Conservation (phyloP, 805 yeast genomes). For the Zygoascus bituminiphila region DNA sequence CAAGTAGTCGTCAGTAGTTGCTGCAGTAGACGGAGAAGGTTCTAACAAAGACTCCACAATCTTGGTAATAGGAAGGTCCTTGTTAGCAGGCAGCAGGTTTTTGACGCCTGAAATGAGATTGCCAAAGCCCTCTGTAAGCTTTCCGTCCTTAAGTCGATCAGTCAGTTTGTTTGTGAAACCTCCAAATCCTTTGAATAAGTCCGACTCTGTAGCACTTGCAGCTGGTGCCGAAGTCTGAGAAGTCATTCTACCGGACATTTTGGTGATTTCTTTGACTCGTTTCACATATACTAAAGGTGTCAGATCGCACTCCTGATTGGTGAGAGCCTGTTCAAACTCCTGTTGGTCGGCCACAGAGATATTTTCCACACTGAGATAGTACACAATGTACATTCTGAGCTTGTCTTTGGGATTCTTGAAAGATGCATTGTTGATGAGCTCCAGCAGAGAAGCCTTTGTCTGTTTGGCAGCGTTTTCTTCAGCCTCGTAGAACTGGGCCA, state of each 20-base stretch:
- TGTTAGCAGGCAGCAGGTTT: slow-evolving; percentile 78
- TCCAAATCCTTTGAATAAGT: slow-evolving; percentile 44
- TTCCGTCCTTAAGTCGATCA: slow-evolving; percentile 72
- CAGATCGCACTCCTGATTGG: slow-evolving; percentile 50
- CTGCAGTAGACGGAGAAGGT: slow-evolving; percentile 48
- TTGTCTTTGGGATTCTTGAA: slow-evolving; percentile 59
- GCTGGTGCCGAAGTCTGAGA: slow-evolving; percentile 20
- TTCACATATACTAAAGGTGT: slow-evolving; percentile 64
- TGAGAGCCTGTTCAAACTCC: slow-evolving; percentile 58
- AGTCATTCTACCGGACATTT: slow-evolving; percentile 30
- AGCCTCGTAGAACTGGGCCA: slow-evolving; percentile 88
- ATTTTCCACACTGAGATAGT: slow-evolving; percentile 38
- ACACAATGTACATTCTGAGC: slow-evolving; percentile 80
- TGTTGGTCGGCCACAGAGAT: slow-evolving; percentile 42
- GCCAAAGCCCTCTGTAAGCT: slow-evolving; percentile 81
- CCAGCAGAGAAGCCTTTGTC: slow-evolving; percentile 48
- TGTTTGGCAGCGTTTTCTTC: slow-evolving; percentile 63
- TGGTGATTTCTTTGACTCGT: slow-evolving; percentile 69
- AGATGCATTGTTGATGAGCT: slow-evolving; percentile 44
- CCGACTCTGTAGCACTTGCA: slow-evolving; percentile 23
- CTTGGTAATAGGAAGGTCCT: slow-evolving; percentile 80
- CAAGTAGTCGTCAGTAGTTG: slow-evolving; percentile 79
- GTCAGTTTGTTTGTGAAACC: slow-evolving; percentile 63
- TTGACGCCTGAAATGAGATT: slow-evolving; percentile 82
- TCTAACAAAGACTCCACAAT: slow-evolving; percentile 89